These are phyloP conservation scores for Bodo saltans DNA, from an alignment of 78 protist genomes.

Conservation along the genomic window DNA sequence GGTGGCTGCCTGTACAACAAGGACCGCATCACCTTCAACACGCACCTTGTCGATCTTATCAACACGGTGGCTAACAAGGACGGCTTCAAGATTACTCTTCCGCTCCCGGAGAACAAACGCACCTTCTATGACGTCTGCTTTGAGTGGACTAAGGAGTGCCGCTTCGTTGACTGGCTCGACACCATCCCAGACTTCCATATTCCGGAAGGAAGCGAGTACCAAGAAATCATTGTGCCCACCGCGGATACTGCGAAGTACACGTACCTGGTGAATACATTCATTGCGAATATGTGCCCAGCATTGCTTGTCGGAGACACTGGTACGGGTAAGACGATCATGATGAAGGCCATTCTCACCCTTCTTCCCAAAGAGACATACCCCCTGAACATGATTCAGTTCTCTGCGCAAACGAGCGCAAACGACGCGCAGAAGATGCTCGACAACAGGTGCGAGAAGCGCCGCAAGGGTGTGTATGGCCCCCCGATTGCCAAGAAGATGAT, in stretches of 20 bases:
- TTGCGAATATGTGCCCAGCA: slow-evolving; percentile 5
- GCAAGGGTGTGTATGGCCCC: slow-evolving; percentile 60
- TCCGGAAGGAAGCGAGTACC: slow-evolving; percentile 28
- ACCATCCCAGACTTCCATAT: slow-evolving; percentile 29
- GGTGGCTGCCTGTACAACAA: slow-evolving; percentile 42
- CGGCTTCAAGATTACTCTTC: not conserved
- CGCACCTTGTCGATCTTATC: slow-evolving; percentile 24
- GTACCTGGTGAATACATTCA: slow-evolving; percentile 30
- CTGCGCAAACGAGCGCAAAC: slow-evolving; percentile 66
- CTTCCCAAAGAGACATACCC: slow-evolving; percentile 14
- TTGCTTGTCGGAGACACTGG: slow-evolving; percentile 69
- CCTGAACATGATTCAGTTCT: slow-evolving; percentile 51
- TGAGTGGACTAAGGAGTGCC: slow-evolving; percentile 5
- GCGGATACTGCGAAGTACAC: slow-evolving; percentile 59
- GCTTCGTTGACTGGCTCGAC: slow-evolving; percentile 63
- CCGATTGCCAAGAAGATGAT: slow-evolving; percentile 49
- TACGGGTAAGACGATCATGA: slow-evolving; percentile 66
- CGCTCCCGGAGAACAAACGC: slow-evolving; percentile 46
- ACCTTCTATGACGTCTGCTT: slow-evolving; percentile 39
- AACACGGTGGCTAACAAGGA: not conserved
- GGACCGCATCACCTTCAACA: slow-evolving; percentile 40
- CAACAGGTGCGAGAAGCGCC: slow-evolving; percentile 61
- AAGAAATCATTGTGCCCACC: slow-evolving; percentile 60
- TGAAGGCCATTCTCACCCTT: slow-evolving; percentile 24
- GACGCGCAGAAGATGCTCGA: slow-evolving; percentile 77